These are phyloP conservation scores for Epichloe coenophiala DNA, from an alignment of 2,329 filamentous ascomycete genomes.

Conservation along the genomic window DNA sequence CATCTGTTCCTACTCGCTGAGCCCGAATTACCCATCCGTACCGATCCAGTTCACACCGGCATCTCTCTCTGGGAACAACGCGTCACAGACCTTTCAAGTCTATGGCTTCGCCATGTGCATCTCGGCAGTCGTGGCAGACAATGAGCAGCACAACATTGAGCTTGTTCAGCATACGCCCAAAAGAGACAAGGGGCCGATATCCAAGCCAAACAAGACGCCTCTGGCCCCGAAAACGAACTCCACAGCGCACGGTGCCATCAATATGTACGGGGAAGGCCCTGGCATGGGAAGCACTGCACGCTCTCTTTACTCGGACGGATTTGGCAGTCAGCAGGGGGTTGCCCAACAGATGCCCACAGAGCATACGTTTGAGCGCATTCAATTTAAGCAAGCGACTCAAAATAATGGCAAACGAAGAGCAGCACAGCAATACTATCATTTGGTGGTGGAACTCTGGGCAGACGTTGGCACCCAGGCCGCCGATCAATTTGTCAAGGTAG, in stretches of 20 bases:
- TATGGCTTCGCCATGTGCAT: constrained; percentile 72
- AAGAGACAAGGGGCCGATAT: constrained; percentile 73
- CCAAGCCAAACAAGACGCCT: constrained; percentile 55
- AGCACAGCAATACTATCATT: constrained; percentile 82
- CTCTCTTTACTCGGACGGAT: constrained; percentile 29
- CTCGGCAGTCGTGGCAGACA: constrained; percentile 67
- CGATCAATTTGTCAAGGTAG: constrained; percentile 55
- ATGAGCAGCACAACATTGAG: constrained; percentile 63
- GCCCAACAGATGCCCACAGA: constrained; percentile 33
- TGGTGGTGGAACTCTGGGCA: constrained; percentile 74
- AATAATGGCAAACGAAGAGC: constrained; percentile 88
- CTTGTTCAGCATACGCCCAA: constrained; percentile 87
- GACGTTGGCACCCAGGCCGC: constrained; percentile 40
- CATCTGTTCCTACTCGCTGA: constrained; percentile 61
- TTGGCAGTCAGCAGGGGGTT: constrained; percentile 15
- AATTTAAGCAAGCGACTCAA: constrained; percentile 87
- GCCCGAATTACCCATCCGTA: constrained; percentile 37
- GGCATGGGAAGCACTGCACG: constrained; percentile 11
- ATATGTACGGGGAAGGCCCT: constrained; percentile 28
- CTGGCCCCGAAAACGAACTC: constrained; percentile 54
- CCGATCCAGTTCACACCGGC: constrained; percentile 35
- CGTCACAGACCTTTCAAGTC: constrained; percentile 45
- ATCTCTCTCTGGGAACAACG: background rate
- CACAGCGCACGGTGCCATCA: constrained; percentile 31
- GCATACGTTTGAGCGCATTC: constrained; percentile 71